Conservation (phyloP, 139 green algal genomes). For the Chlorella sp. region DNA sequence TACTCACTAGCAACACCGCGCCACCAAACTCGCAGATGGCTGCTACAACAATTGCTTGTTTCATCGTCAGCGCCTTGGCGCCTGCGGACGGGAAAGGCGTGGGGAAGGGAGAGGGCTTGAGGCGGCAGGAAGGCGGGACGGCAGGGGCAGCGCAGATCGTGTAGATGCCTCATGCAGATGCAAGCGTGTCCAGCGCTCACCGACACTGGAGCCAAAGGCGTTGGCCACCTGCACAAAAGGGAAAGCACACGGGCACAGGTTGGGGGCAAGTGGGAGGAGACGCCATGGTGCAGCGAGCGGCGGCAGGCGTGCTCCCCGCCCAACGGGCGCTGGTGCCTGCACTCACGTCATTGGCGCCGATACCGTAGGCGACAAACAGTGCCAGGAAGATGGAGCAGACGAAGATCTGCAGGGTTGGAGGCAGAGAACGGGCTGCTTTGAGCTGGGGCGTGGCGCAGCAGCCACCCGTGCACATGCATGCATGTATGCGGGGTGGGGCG, state of each 20-base stretch:
- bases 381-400: constrained; percentile 41
- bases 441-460: too few relatives aligned
- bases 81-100: constrained; percentile 26
- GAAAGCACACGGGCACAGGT: neutral
- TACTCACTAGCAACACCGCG: neutral
- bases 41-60: constrained; percentile 49
- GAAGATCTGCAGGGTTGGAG: constrained; percentile 20
- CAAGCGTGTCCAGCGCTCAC: neutral
- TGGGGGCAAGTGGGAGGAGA: too few relatives aligned
- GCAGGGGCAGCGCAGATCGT: too few relatives aligned
- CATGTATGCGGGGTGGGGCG: too few relatives aligned
- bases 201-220: neutral
- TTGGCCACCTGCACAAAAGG: neutral
- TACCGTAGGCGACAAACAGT: constrained; percentile 47
- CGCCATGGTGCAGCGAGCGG: too few relatives aligned
- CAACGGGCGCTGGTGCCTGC: too few relatives aligned
- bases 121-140: too few relatives aligned
- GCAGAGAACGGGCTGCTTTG: neutral
- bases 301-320: too few relatives aligned
- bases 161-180: too few relatives aligned
- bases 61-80: constrained; percentile 49
- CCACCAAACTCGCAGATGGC: constrained; percentile 49
- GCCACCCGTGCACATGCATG: too few relatives aligned
- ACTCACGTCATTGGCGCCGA: constrained; percentile 55
- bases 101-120: neutral